Conservation (phyloP, 2,329 filamentous ascomycete species). For the Diaporthe ilicicola region DNA sequence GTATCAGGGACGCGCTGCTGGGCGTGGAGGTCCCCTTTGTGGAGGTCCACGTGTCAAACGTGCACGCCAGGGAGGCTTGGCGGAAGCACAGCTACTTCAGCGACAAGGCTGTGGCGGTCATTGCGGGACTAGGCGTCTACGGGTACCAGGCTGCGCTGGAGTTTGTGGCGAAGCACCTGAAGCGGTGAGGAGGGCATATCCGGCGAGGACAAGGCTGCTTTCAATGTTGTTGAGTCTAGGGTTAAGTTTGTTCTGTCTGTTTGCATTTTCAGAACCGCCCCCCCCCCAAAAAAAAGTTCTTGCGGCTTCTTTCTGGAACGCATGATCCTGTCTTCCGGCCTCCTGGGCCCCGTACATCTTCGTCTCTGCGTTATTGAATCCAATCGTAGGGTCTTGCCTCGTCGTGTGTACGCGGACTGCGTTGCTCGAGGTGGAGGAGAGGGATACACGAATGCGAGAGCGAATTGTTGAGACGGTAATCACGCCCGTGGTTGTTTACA, state of each 20-base stretch:
- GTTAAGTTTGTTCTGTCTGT: too few relatives aligned
- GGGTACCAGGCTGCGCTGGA: constrained; percentile 70
- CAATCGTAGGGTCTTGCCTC: background rate
- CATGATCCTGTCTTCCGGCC: background rate
- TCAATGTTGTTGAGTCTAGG: too few relatives aligned
- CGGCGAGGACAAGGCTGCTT: background rate
- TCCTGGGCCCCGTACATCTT: background rate
- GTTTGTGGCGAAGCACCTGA: constrained; percentile 57
- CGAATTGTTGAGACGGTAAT: background rate
- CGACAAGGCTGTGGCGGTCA: constrained; percentile 78
- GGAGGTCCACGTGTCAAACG: constrained; percentile 80
- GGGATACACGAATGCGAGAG: background rate
- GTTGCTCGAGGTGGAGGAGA: too few relatives aligned
- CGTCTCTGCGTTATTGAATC: background rate
- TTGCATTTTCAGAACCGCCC: too few relatives aligned
- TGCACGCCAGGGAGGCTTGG: constrained; percentile 75
- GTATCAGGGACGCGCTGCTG: constrained; percentile 74
- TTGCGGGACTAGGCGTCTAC: constrained; percentile 72
- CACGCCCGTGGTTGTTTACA: background rate
- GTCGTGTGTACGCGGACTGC: too few relatives aligned
- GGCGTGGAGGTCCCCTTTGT: constrained; percentile 77
- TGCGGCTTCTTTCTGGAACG: too few relatives aligned
- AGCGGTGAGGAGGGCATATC: constrained; percentile 35
- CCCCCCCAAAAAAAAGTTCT: too few relatives aligned
- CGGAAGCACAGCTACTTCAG: constrained; percentile 76